A percentile compares a stretch with the other conserved stretches of the same genome.
Evolutionary conservation across 2,329 filamentous ascomycete genomes (phyloP).

Genomic region (Trichoderma cornu-damae): DNA sequence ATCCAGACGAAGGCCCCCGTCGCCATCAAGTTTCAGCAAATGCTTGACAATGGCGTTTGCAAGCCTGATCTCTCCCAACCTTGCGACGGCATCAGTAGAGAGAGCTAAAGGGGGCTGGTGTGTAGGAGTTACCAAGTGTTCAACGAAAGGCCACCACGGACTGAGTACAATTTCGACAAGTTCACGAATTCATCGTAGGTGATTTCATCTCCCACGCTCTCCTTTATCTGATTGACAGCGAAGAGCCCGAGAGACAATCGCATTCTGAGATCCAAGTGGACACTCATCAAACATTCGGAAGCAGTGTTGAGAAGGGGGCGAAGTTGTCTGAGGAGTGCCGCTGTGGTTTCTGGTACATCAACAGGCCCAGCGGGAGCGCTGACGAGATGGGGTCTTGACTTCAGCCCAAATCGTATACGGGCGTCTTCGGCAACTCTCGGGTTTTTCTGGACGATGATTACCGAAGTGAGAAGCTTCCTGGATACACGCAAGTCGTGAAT

Average conservation of each 20-base stretch:
- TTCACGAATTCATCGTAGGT: slow-evolving; percentile 26
- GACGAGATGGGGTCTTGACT: slow-evolving; percentile 24
- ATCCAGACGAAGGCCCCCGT: slow-evolving; percentile 18
- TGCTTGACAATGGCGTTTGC: slow-evolving; percentile 14
- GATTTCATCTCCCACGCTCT: slow-evolving; percentile 23
- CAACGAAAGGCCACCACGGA: slow-evolving; percentile 29
- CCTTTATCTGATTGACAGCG: slow-evolving; percentile 27
- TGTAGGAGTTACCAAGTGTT: slow-evolving; percentile 26
- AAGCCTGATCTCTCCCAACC: slow-evolving; percentile 9
- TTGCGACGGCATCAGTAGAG: background rate
- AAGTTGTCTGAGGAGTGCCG: slow-evolving; percentile 23
- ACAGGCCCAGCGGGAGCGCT: background rate
- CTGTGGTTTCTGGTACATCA: background rate
- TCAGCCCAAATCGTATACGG: slow-evolving; percentile 24
- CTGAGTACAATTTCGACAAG: slow-evolving; percentile 27
- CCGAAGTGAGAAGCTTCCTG: slow-evolving; percentile 23
- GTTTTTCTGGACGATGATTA: slow-evolving; percentile 29
- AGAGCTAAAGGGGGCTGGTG: background rate
- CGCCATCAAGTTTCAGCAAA: slow-evolving; percentile 9
- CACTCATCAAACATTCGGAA: slow-evolving; percentile 25
- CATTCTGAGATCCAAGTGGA: slow-evolving; percentile 29
- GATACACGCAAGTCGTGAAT: slow-evolving; percentile 32
- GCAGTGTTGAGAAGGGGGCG: slow-evolving; percentile 23
- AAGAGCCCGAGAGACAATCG: slow-evolving; percentile 33
- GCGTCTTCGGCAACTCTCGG: slow-evolving; percentile 17